A percentile compares a stretch with the other conserved stretches of the same genome.
These are phyloP conservation scores for Neurospora sp. DNA, from an alignment of 495 filamentous ascomycete genomes.

Conservation along the genomic window DNA sequence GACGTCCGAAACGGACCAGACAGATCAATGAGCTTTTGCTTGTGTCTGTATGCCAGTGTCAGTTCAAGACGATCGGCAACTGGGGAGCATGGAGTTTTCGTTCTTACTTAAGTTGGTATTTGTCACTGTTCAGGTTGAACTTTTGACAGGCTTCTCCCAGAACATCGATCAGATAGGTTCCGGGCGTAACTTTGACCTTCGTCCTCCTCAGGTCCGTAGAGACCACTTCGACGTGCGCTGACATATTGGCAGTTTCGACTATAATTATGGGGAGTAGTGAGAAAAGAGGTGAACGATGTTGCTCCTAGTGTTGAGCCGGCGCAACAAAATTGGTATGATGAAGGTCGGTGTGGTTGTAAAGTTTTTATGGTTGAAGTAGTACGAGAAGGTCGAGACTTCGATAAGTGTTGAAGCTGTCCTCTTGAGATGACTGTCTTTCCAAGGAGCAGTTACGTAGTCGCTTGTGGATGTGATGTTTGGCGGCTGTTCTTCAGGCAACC, in stretches of 20 bases:
- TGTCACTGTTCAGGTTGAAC: constrained; percentile 57
- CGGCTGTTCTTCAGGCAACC: neutral
- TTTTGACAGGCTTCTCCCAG: constrained; percentile 78
- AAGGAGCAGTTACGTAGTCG: neutral
- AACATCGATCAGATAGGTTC: constrained; percentile 70
- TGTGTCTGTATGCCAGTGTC: constrained; percentile 44
- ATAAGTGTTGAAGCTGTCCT: neutral
- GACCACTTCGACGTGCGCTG: constrained; percentile 81
- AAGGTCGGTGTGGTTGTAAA: neutral
- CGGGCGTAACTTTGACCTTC: constrained; percentile 74
- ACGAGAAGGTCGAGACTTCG: neutral
- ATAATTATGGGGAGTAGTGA: neutral
- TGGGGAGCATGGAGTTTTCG: constrained; percentile 17
- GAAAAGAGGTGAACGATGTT: neutral
- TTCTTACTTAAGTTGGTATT: constrained; percentile 66
- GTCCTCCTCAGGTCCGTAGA: constrained; percentile 61
- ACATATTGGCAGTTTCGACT: constrained; percentile 43
- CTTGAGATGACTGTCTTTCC: neutral
- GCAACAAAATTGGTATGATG: neutral
- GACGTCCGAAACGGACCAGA: constrained; percentile 78
- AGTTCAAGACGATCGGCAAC: neutral
- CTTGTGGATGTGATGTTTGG: neutral
- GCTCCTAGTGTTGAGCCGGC: neutral
- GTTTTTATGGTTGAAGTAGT: neutral
- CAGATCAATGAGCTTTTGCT: constrained; percentile 74